phyloP scores from a whole-genome alignment of 2,329 filamentous ascomycete genomes.

The Bipolaris zeicola region DNA sequence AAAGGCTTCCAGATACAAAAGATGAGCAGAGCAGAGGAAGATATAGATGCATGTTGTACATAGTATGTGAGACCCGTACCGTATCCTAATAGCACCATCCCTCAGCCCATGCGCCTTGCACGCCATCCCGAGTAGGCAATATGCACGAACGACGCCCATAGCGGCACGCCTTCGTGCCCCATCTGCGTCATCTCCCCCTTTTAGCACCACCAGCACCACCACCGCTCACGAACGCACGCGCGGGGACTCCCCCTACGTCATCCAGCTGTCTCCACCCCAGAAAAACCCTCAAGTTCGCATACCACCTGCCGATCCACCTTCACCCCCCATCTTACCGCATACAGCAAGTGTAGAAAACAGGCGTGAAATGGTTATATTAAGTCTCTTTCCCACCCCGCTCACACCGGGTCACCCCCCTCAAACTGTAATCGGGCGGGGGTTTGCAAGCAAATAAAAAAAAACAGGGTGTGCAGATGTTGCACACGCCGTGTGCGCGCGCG shows the following conservation, averaged over 20 bases:
- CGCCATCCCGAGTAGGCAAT: neutral
- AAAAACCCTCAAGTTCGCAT: neutral
- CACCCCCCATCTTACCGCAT: constrained; percentile 9
- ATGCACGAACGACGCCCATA: neutral
- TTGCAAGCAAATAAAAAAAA: no score
- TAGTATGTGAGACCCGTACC: neutral
- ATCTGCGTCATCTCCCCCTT: neutral
- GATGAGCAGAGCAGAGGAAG: constrained; percentile 2
- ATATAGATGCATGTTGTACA: neutral
- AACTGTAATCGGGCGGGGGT: no score
- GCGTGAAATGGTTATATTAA: constrained; percentile 16
- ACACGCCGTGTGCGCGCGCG: no score
- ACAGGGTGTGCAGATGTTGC: no score
- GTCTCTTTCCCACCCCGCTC: neutral
- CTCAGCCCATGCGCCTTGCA: no score
- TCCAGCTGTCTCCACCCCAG: neutral
- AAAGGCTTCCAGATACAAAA: neutral
- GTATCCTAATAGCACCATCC: neutral
- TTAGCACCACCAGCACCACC: neutral
- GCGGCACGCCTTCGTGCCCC: neutral
- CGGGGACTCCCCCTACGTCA: neutral
- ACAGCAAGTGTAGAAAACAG: constrained; percentile 19
- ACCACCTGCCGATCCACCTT: neutral
- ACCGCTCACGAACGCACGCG: neutral
- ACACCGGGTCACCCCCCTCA: no score